phyloP scores from a whole-genome alignment of 495 filamentous ascomycete species.

The Daldinia caldariorum region DNA sequence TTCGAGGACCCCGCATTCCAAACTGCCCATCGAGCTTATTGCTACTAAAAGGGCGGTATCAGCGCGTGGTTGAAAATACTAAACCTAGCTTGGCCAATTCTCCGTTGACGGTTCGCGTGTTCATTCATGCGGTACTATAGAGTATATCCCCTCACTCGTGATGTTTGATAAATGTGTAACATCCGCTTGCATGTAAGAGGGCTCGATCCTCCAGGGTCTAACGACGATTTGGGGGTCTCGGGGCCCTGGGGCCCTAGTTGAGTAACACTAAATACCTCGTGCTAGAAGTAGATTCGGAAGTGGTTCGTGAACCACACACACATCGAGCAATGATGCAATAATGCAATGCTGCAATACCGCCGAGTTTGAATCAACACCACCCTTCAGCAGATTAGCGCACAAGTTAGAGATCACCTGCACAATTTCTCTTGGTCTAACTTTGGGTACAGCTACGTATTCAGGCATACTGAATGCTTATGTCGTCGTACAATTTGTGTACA shows the following conservation, averaged over 20 bases:
- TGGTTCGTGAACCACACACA: not conserved
- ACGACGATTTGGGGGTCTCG: not conserved
- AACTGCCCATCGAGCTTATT: conserved; percentile 15
- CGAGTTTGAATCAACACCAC: not conserved
- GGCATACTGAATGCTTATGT: conserved; percentile 4
- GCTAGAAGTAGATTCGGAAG: conserved; percentile 12
- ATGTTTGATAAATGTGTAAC: conserved; percentile 34
- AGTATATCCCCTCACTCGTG: conserved; percentile 27
- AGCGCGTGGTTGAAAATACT: conserved; percentile 45
- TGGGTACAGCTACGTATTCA: not conserved
- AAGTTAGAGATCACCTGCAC: not conserved
- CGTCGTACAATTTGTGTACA: not conserved
- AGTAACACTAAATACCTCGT: not conserved
- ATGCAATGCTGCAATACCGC: conserved; percentile 23
- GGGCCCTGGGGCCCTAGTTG: not conserved
- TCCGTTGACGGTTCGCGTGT: conserved; percentile 21
- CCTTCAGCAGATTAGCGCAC: not conserved
- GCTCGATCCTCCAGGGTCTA: not conserved
- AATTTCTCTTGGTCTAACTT: not conserved
- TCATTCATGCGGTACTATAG: conserved; percentile 24
- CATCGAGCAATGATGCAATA: conserved; percentile 16
- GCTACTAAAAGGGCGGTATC: conserved; percentile 29
- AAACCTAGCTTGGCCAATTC: conserved; percentile 28
- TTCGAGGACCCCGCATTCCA: conserved; percentile 37
- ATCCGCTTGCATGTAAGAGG: conserved; percentile 13